These are phyloP conservation scores for Fusarium bactridioides DNA, from an alignment of 2,329 filamentous ascomycete species.

Conservation along the genomic window DNA sequence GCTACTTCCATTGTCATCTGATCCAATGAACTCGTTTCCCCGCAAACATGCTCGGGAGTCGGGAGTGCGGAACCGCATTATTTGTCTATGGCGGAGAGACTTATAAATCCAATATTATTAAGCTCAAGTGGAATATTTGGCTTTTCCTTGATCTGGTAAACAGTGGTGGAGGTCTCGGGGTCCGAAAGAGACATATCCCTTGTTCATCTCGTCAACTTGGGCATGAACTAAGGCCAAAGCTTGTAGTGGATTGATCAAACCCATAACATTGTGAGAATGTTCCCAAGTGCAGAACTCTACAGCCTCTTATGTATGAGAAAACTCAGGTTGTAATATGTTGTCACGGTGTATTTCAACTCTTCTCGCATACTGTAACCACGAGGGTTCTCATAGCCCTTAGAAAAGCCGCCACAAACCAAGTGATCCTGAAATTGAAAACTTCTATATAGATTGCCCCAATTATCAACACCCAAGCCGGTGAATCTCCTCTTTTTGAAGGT, in stretches of 20 bases:
- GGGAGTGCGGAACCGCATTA: conserved; percentile 27
- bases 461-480: background rate
- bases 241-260: no score
- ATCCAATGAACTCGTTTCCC: conserved; percentile 9
- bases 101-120: background rate
- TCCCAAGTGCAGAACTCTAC: background rate
- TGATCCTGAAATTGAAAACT: background rate
- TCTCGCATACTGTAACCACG: background rate
- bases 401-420: background rate
- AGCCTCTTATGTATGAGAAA: background rate
- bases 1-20: background rate
- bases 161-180: background rate
- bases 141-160: background rate
- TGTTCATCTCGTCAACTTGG: background rate
- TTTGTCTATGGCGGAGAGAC: background rate
- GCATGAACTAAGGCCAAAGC: background rate
- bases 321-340: background rate
- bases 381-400: background rate
- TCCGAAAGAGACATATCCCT: background rate
- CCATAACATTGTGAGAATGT: background rate
- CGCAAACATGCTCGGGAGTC: conserved; percentile 11
- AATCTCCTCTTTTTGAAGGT: background rate
- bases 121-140: background rate
- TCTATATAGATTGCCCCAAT: background rate
- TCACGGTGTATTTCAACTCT: background rate